Conservation (phyloP, 768 basidiomycete species). For the Suillus clintonianus region DNA sequence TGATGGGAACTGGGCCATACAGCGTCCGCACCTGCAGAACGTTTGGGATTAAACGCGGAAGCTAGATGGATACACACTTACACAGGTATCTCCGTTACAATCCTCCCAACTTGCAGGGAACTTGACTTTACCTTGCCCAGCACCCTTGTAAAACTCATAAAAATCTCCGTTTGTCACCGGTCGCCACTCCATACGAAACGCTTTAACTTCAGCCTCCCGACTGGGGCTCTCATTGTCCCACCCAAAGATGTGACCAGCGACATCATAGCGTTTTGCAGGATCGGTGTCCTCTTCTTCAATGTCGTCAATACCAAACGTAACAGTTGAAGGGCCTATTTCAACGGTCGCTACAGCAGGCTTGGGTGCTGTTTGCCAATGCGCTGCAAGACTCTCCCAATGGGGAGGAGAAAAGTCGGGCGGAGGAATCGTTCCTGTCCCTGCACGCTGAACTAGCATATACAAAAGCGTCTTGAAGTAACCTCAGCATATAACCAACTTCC, state of each 20-base stretch:
- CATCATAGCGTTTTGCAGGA: conserved; percentile 34
- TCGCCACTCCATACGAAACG: conserved; percentile 81
- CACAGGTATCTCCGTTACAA: conserved; percentile 49
- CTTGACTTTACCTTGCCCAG: conserved; percentile 45
- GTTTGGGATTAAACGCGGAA: neutral
- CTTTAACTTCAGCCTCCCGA: conserved; percentile 55
- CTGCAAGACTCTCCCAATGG: conserved; percentile 61
- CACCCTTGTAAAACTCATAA: conserved; percentile 56
- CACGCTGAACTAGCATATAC: conserved; percentile 90
- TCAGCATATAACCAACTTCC: conserved; percentile 5
- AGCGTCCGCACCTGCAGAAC: conserved; percentile 71
- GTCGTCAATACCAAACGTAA: conserved; percentile 85
- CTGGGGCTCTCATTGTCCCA: conserved; percentile 94
- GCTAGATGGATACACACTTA: conserved; percentile 27
- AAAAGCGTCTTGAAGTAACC: conserved; percentile 62
- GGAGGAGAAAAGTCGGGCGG: conserved; percentile 77
- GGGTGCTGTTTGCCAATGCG: conserved; percentile 48
- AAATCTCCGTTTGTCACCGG: conserved; percentile 92
- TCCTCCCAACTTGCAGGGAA: conserved; percentile 79
- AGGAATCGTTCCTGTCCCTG: conserved; percentile 75
- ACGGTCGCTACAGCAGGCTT: conserved; percentile 46
- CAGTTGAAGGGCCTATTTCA: conserved; percentile 54
- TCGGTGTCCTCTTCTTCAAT: conserved; percentile 64
- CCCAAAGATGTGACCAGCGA: conserved; percentile 71
- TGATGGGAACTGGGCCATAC: conserved; percentile 81